Base-by-base conservation (phyloP, 2,329 filamentous ascomycete genomes). In the Massarina eburnea region DNA sequence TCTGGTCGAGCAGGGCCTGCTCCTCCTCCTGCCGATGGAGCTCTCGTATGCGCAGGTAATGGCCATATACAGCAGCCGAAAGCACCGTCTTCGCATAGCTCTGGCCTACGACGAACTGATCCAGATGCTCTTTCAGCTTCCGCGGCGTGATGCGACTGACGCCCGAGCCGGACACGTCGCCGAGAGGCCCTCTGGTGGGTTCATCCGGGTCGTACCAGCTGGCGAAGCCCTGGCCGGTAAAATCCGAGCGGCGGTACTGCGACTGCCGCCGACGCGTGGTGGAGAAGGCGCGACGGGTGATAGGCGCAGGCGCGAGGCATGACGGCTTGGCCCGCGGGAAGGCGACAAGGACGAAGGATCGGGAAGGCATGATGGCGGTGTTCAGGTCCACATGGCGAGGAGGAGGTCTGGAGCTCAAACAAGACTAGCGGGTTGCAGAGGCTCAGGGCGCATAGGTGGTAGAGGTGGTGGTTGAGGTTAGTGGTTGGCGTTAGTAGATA, bases 31-130 rank as follows among this genome's bases (percentile, higher is more conserved):
- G 83, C 39, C 90, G 79, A 61, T 90, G 81, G 19, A 86, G 64
- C 69, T 88, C 84, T 59, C 91, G 85, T 48, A 96, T 81, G 37
- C 89, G 83, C 71, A 96, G 90, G 66, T 97, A 96, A 68, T 99
- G 94, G 65, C 97, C 96, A 75, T 95, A 96, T 21, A 99, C 88
- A 6, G 92, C 91, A 3, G 92, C 86, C 54, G 90, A 94, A 53
- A 97, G 84, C 12, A 91, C 89, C 71, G 95, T 95, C 78, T 99
- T 94, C 14, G 94, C 91, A 48, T 90, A 84, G 56, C 96, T 90
- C 71, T 99, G 94, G 32, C 92, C 94, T 3, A 99, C 92, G 1
- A 99, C 92, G 67, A 95, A 99, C 65, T 94, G 88, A 67, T 99
- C 94, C 24, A 97, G 83, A 61, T 94, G 88, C 63, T 89, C 84